phyloP scores from a whole-genome alignment of 2,329 filamentous ascomycete species.

The Diaporthe vexans region DNA sequence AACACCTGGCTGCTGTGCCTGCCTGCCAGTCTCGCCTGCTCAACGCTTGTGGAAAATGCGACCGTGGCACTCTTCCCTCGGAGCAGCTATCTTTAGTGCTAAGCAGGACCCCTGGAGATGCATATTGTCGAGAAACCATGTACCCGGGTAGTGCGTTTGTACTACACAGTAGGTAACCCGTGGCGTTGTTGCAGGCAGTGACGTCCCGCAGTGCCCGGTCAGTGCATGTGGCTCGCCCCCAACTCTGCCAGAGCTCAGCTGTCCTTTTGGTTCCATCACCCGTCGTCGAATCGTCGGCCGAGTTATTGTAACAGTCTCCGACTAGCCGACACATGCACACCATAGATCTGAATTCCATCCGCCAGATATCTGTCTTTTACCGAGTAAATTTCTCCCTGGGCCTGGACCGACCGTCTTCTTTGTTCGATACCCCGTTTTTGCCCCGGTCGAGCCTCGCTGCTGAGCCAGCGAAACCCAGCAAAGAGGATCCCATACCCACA shows the following conservation, averaged over 20 bases:
- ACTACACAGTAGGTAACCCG: background rate
- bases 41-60: constrained; percentile 9
- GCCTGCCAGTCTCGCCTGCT: constrained; percentile 7
- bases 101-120: constrained; percentile 27
- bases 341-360: background rate
- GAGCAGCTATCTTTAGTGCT: constrained; percentile 23
- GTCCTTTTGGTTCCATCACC: constrained; percentile 29
- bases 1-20: background rate
- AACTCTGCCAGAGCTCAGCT: constrained; percentile 16
- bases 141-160: constrained; percentile 27
- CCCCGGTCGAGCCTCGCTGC: constrained; percentile 8
- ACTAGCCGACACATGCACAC: background rate
- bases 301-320: constrained; percentile 15
- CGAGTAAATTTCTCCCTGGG: constrained; percentile 8
- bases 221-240: background rate
- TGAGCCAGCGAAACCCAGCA: constrained; percentile 4
- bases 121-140: constrained; percentile 20
- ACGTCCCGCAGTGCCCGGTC: background rate
- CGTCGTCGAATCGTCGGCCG: constrained; percentile 22
- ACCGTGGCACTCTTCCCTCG: constrained; percentile 19
- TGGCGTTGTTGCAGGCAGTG: constrained; percentile 26
- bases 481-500: constrained; percentile 33
- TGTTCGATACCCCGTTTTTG: background rate
- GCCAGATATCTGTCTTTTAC: constrained; percentile 9
- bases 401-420: background rate